A percentile compares a stretch with the other conserved stretches of the same genome.
Conservation (phyloP, 2,329 filamentous ascomycete genomes). For the Chrysoporthe puriensis region DNA sequence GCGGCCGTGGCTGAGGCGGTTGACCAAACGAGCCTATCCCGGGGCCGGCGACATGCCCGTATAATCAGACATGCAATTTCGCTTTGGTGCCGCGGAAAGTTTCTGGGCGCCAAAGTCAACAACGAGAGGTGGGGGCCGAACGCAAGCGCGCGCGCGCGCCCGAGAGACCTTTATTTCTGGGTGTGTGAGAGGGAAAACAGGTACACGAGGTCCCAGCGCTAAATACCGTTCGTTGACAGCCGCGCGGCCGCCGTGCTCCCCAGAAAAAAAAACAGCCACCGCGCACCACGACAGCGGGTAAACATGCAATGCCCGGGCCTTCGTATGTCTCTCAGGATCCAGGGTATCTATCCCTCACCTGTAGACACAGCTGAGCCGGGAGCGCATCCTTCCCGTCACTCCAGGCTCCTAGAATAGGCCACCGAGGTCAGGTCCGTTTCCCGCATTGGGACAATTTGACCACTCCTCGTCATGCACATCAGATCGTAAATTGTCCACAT, state of each 20-base stretch:
- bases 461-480: background rate
- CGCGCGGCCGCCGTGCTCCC: background rate
- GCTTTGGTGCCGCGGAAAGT: background rate
- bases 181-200: background rate
- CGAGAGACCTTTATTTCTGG: background rate
- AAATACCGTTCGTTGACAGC: background rate
- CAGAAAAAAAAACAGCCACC: background rate
- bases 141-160: background rate
- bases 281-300: background rate
- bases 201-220: background rate
- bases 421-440: background rate
- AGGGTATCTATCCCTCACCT: background rate
- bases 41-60: background rate
- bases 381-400: background rate
- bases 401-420: background rate
- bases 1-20: constrained; percentile 16
- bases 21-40: background rate
- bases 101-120: constrained; percentile 1
- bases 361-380: background rate
- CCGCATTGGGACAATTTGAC: background rate
- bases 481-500: background rate
- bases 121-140: background rate
- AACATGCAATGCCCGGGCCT: background rate
- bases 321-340: background rate
- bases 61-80: background rate